Evolutionary conservation across 768 basidiomycete species (phyloP), one percentile per base, ranked within the genome.

Genomic region (Leccinum imitatum): DNA sequence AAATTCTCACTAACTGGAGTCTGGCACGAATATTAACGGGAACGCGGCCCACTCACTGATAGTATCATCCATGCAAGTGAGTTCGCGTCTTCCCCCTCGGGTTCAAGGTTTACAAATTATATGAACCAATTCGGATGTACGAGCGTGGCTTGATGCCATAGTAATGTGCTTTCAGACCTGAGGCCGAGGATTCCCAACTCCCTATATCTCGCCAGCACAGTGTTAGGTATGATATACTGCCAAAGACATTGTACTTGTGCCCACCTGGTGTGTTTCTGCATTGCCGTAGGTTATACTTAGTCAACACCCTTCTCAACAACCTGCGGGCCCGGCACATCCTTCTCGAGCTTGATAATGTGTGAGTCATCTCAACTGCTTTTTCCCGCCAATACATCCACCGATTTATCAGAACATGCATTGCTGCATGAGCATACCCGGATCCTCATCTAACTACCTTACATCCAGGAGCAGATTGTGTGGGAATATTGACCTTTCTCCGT

Each of bases 1-100:
- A 14, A 53, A 50, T 50, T 65, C 62, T 54, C 63, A 63, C 47
- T 57, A 19, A 30, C 57, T 47, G 30, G 30, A 30, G 30, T 30
- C 30, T 30, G 5, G 31, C 31, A 11, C 47, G 21, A 63, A 30
- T n/a, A 37, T 46, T 25, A 59, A 33, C 61, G 61, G 60, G 51
- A 15, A 15, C 37, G 11, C 13, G 39, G 39, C 39, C 7, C 39
- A 8, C 8, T 8, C 15, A 13, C 31, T 25, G 7, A 9, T 19
- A 30, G 30, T 30, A 14, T 27, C 30, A 25, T 3, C 39, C 39
- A 39, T 39, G 39, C 39, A 39, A 39, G 39, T 39, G 15, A 39
- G 15, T 37, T 3, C 35, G 35, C 35, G 35, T 37, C 14, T 37
- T 13, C 10, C 14, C 14, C 13, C 14, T 37, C 35, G 6, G 35